These are phyloP conservation scores for Stagonosporopsis vannaccii DNA, from an alignment of 2,329 filamentous ascomycete species.

Conservation along the genomic window DNA sequence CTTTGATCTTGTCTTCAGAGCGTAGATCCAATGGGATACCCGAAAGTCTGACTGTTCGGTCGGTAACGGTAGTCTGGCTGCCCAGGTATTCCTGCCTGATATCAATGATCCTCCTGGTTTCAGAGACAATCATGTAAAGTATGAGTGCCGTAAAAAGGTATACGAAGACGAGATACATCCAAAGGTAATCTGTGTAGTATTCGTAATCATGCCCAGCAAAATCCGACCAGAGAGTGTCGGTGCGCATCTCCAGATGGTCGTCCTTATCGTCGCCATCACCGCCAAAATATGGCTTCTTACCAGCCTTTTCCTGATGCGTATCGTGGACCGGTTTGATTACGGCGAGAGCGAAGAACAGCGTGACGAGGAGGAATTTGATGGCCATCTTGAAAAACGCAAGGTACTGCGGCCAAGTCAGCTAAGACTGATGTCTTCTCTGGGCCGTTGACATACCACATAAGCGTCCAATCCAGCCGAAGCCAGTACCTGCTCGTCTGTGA, in stretches of 20 bases:
- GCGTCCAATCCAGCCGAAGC: conserved; percentile 92
- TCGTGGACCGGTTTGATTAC: conserved; percentile 88
- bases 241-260: conserved; percentile 31
- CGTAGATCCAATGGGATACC: conserved; percentile 83
- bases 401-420: conserved; percentile 62
- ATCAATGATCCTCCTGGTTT: conserved; percentile 85
- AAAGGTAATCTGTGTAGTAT: conserved; percentile 70
- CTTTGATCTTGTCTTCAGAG: conserved; percentile 82
- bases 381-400: conserved; percentile 96
- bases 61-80: conserved; percentile 92
- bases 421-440: too few species aligned
- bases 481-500: conserved; percentile 88
- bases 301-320: conserved; percentile 58
- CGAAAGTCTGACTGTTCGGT: conserved; percentile 89
- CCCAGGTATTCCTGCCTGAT: conserved; percentile 91
- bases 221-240: conserved; percentile 22
- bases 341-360: conserved; percentile 80
- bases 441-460: conserved; percentile 71
- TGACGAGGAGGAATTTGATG: conserved; percentile 78
- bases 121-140: conserved; percentile 80
- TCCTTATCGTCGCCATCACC: conserved; percentile 20
- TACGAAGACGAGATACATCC: conserved; percentile 93
- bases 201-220: conserved; percentile 42
- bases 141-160: conserved; percentile 88
- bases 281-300: conserved; percentile 28